Evolutionary conservation across 306 rosid species (phyloP).

Genomic region (Trifolium pratense): DNA sequence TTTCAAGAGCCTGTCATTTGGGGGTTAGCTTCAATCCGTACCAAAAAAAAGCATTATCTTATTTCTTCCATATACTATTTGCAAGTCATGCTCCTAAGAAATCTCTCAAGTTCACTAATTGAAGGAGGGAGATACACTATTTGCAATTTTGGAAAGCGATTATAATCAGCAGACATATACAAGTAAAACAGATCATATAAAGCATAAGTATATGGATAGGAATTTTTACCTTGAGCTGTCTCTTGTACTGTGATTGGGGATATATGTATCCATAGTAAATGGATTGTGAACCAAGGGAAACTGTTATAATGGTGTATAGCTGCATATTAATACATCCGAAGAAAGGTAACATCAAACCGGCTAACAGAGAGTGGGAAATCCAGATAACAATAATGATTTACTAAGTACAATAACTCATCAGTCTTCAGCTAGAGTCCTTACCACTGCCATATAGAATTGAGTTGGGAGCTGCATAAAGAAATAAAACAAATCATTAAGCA

Average conservation of each 20-base stretch:
- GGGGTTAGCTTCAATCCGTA: background rate
- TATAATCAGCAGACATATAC: slow-evolving; percentile 19
- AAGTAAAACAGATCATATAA: slow-evolving; percentile 14
- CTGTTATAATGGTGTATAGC: slow-evolving; percentile 72
- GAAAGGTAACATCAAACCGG: slow-evolving; percentile 34
- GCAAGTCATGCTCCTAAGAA: no score
- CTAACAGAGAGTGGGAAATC: slow-evolving; percentile 26
- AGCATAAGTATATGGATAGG: slow-evolving; percentile 21
- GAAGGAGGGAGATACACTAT: background rate
- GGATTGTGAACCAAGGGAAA: slow-evolving; percentile 60
- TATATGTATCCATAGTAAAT: slow-evolving; percentile 60
- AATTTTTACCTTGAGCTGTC: slow-evolving; percentile 56
- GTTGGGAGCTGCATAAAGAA: slow-evolving; percentile 84
- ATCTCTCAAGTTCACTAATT: background rate
- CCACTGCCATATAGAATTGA: slow-evolving; percentile 81
- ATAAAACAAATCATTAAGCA: slow-evolving; percentile 40
- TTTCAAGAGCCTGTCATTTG: background rate
- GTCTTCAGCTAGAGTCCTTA: slow-evolving; percentile 48
- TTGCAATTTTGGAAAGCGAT: background rate
- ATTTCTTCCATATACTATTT: no score
- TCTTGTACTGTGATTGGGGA: slow-evolving; percentile 51
- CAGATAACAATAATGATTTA: slow-evolving; percentile 29
- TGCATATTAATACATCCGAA: slow-evolving; percentile 48
- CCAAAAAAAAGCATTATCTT: no score
- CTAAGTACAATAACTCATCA: slow-evolving; percentile 15